phyloP scores from a whole-genome alignment of 192 early-diverging fungal genomes.

The Backusella parvicylindrica region DNA sequence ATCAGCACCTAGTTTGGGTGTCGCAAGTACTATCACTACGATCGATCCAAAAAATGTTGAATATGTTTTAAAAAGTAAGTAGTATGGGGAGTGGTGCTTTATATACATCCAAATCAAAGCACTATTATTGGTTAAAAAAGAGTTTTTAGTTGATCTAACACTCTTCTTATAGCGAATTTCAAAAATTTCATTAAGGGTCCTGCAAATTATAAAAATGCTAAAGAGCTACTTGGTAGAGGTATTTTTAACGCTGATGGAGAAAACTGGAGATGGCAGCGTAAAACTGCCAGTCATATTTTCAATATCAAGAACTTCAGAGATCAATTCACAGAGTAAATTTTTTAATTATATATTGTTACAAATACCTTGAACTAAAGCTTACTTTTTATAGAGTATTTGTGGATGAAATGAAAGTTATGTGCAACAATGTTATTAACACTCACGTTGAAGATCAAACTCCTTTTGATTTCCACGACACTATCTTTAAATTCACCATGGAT shows the following conservation, averaged over 20 bases:
- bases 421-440: background rate
- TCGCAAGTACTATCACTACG: slow-evolving; percentile 13
- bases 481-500: slow-evolving; percentile 44
- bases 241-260: slow-evolving; percentile 68
- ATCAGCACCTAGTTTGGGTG: slow-evolving; percentile 7
- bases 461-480: slow-evolving; percentile 45
- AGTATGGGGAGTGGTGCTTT: too few species aligned
- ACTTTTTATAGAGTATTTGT: slow-evolving; percentile 20
- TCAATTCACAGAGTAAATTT: slow-evolving; percentile 30
- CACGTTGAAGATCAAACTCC: slow-evolving; percentile 19
- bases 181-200: slow-evolving; percentile 40
- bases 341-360: too few species aligned
- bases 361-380: background rate
- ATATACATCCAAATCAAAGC: too few species aligned
- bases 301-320: slow-evolving; percentile 33
- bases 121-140: too few species aligned
- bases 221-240: slow-evolving; percentile 58
- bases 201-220: slow-evolving; percentile 28
- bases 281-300: slow-evolving; percentile 37
- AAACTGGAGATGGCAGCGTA: slow-evolving; percentile 54
- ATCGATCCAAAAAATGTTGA: slow-evolving; percentile 32
- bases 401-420: slow-evolving; percentile 22
- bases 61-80: slow-evolving; percentile 35
- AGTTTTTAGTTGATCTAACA: too few species aligned
- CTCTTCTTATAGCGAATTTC: slow-evolving; percentile 24